A percentile compares a stretch with the other conserved stretches of the same genome.
Evolutionary conservation across 331 rosid species (phyloP).

Genomic region (Quercus lobata): DNA sequence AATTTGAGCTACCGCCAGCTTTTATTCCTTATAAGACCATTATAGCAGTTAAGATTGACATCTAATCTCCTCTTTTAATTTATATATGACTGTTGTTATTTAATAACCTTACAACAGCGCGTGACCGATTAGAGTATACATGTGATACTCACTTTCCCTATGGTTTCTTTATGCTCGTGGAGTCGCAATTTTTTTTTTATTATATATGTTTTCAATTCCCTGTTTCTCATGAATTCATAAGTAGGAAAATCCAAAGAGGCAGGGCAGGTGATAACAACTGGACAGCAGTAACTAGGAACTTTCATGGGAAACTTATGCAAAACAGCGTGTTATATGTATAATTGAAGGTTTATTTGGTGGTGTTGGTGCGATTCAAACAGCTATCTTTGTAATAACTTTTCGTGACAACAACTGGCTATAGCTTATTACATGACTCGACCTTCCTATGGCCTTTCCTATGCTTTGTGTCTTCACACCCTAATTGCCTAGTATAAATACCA

Average conservation of each 20-base stretch:
- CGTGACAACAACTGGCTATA: neutral
- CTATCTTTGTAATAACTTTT: neutral
- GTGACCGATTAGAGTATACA: no score
- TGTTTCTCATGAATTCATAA: neutral
- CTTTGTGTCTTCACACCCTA: neutral
- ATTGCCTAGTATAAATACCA: neutral
- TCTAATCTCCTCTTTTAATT: no score
- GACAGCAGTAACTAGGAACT: neutral
- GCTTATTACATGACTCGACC: neutral
- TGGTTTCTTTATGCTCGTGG: neutral
- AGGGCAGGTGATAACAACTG: no score
- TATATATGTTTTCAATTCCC: no score
- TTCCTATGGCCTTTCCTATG: neutral
- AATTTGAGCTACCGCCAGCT: no score
- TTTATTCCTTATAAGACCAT: no score
- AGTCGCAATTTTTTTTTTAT: neutral
- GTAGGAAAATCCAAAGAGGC: no score
- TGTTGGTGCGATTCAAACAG: neutral
- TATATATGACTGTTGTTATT: no score
- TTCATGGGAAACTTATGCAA: neutral
- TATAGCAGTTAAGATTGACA: no score
- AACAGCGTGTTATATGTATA: neutral
- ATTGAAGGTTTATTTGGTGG: neutral
- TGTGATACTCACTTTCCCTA: no score
- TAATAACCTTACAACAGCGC: no score